These are phyloP conservation scores for Yamadazyma sp. DNA, from an alignment of 1,139 yeast species.

Conservation along the genomic window DNA sequence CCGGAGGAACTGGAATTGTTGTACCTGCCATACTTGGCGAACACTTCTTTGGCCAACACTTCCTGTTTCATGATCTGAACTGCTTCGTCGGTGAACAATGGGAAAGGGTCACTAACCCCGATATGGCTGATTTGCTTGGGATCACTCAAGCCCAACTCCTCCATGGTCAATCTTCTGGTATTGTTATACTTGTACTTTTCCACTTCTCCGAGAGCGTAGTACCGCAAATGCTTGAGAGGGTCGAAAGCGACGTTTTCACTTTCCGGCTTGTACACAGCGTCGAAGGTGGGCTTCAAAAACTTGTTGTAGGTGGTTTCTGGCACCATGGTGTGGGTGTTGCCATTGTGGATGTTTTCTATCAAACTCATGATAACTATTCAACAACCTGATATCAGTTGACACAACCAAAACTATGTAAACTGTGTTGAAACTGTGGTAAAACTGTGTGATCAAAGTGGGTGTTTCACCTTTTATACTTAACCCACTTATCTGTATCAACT, in stretches of 20 bases:
- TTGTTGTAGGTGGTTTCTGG: slow-evolving; percentile 12
- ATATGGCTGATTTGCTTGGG: slow-evolving; percentile 45
- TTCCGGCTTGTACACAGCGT: slow-evolving; percentile 4
- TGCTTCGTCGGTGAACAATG: slow-evolving; percentile 58
- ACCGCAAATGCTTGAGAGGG: slow-evolving; percentile 44
- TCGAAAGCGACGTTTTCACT: slow-evolving; percentile 29
- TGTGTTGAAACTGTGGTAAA: no score
- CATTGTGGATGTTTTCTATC: background rate
- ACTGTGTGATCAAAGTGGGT: no score
- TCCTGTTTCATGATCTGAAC: slow-evolving; percentile 55
- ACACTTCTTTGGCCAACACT: slow-evolving; percentile 42
- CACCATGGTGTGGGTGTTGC: slow-evolving; percentile 4
- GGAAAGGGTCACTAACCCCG: slow-evolving; percentile 59
- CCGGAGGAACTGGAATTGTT: slow-evolving; percentile 42
- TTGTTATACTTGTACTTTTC: slow-evolving; percentile 24
- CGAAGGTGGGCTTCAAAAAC: slow-evolving; percentile 9
- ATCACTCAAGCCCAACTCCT: slow-evolving; percentile 40
- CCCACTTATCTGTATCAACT: no score
- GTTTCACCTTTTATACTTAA: no score
- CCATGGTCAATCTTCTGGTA: slow-evolving; percentile 48
- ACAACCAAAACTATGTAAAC: no score
- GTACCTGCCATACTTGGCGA: slow-evolving; percentile 43
- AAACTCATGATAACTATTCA: no score
- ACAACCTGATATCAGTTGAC: no score
- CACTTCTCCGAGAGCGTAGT: slow-evolving; percentile 30